Conservation (phyloP, 805 yeast species). For the Saccharomyces cerevisiae region DNA sequence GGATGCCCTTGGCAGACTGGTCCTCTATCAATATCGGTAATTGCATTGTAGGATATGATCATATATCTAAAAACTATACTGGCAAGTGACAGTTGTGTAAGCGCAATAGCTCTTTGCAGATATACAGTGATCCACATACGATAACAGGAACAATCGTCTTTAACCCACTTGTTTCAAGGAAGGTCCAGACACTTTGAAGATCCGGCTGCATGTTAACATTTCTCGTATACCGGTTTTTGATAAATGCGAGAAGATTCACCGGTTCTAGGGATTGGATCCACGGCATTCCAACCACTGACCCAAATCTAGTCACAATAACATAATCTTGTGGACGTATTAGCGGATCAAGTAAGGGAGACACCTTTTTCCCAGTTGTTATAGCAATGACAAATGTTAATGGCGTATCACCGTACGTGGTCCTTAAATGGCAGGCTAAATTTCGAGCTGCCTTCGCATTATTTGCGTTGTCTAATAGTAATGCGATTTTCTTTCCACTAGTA, state of each 20-base stretch:
- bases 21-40: not conserved
- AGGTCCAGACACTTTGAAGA: constrained; percentile 8
- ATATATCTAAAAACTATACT: not conserved
- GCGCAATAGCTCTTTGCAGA: constrained; percentile 49
- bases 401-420: constrained; percentile 16
- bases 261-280: constrained; percentile 59
- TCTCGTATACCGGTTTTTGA: constrained; percentile 22
- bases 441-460: constrained; percentile 81
- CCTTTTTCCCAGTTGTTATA: constrained; percentile 64
- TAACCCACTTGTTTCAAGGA: not conserved
- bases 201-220: constrained; percentile 23
- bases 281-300: constrained; percentile 82
- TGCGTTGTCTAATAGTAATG: constrained; percentile 74
- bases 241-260: constrained; percentile 16
- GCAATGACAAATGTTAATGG: constrained; percentile 56
- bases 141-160: constrained; percentile 33
- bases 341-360: constrained; percentile 42
- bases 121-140: constrained; percentile 64
- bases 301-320: constrained; percentile 56
- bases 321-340: constrained; percentile 45
- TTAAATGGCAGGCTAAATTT: constrained; percentile 54
- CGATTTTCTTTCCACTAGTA: constrained; percentile 10
- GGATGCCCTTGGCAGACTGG: too few species aligned
- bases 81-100: constrained; percentile 18
- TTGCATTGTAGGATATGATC: not conserved